Evolutionary conservation across 1,139 yeast genomes (phyloP).

Genomic region (Wickerhamomyces sp.): DNA sequence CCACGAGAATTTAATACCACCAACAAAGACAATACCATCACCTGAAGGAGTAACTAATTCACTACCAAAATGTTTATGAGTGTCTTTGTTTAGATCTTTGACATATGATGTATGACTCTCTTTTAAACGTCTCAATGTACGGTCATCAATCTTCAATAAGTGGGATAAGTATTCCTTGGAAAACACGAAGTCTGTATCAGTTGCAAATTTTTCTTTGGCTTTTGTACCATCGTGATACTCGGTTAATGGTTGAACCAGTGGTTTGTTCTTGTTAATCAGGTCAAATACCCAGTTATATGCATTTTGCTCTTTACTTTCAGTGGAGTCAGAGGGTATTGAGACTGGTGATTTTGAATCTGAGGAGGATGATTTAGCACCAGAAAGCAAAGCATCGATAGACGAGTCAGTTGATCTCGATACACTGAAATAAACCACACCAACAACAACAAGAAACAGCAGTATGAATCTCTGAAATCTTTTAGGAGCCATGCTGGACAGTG

Average conservation of each 20-base stretch:
- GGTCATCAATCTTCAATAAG: constrained; percentile 23
- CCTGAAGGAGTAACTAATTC: constrained; percentile 9
- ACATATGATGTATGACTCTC: constrained; percentile 23
- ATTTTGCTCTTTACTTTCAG: not conserved
- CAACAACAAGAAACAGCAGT: not conserved
- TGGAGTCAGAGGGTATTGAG: too few species aligned
- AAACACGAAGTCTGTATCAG: constrained; percentile 28
- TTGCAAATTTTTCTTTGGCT: constrained; percentile 29
- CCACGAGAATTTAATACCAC: constrained; percentile 58
- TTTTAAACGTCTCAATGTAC: constrained; percentile 20
- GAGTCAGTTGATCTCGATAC: not conserved
- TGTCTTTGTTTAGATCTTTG: constrained; percentile 11
- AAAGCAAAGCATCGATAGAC: not conserved
- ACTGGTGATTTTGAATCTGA: not conserved
- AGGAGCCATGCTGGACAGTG: not conserved
- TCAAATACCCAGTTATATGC: constrained; percentile 25
- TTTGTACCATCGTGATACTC: constrained; percentile 24
- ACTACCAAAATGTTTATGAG: constrained; percentile 10
- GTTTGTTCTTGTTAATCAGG: constrained; percentile 23
- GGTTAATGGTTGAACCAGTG: constrained; percentile 22
- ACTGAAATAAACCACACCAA: not conserved
- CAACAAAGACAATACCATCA: constrained; percentile 55
- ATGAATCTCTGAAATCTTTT: not conserved
- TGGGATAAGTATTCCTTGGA: constrained; percentile 25
- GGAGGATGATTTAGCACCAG: not conserved